phyloP scores from a whole-genome alignment of 805 yeast genomes.

The Sugiyamaella americana region DNA sequence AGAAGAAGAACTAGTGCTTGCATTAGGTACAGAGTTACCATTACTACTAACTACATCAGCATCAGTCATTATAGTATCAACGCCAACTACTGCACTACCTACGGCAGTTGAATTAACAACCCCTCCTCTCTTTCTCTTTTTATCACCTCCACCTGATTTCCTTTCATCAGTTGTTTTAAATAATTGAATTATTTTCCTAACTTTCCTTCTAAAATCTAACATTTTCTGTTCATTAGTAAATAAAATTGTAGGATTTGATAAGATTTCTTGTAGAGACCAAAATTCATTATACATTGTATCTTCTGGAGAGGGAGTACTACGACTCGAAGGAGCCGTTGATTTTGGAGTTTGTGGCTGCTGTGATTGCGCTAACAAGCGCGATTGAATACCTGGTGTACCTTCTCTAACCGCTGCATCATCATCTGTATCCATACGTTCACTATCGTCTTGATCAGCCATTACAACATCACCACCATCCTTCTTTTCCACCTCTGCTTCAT shows the following conservation, averaged over 20 bases:
- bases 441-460: neutral
- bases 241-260: conserved; percentile 25
- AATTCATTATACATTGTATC: neutral
- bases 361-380: too few relatives aligned
- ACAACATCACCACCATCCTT: conserved; percentile 7
- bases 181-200: conserved; percentile 18
- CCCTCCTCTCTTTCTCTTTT: too few relatives aligned
- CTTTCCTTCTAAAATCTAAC: conserved; percentile 13
- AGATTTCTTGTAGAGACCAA: conserved; percentile 22
- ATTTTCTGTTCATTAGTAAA: conserved; percentile 9
- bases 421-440: neutral
- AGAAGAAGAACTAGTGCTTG: conserved; percentile 3
- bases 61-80: conserved; percentile 3
- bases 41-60: neutral
- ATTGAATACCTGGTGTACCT: neutral
- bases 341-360: neutral
- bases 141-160: too few relatives aligned
- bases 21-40: neutral
- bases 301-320: neutral
- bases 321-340: neutral
- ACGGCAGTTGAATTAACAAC: neutral
- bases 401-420: too few relatives aligned
- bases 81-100: neutral
- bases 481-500: conserved; percentile 17
- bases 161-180: conserved; percentile 9